Percentiles rank a stretch among this genome's conserved stretches.
phyloP scores from a whole-genome alignment of 495 filamentous ascomycete genomes.

The Podospora conica region DNA sequence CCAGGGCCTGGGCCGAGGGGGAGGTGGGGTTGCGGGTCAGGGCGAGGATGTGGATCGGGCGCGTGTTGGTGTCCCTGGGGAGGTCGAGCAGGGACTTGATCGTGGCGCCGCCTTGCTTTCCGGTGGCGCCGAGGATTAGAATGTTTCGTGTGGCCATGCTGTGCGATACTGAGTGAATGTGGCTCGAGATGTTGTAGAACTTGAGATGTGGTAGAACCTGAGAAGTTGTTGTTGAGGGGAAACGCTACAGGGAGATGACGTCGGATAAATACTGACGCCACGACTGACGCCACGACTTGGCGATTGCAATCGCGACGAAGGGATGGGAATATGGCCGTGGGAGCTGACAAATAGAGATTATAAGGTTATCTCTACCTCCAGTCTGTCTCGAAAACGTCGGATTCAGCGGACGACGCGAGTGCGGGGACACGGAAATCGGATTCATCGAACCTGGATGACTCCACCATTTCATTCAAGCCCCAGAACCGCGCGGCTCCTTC shows the following conservation, averaged over 20 bases:
- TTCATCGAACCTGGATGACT: background rate
- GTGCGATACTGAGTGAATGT: background rate
- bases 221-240: background rate
- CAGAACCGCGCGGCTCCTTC: background rate
- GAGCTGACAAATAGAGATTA: background rate
- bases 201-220: background rate
- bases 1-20: slow-evolving; percentile 47
- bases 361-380: background rate
- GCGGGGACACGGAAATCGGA: background rate
- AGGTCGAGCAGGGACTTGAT: slow-evolving; percentile 50
- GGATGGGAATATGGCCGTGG: background rate
- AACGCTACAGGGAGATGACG: background rate
- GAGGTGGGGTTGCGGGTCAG: slow-evolving; percentile 58
- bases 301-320: background rate
- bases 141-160: slow-evolving; percentile 22
- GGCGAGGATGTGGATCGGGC: slow-evolving; percentile 56
- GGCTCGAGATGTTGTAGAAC: background rate
- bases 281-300: background rate
- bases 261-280: background rate
- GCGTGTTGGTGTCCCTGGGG: slow-evolving; percentile 16
- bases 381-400: background rate
- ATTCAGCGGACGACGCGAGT: no score
- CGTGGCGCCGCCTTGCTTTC: slow-evolving; percentile 62
- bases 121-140: slow-evolving; percentile 61
- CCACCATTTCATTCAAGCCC: background rate